Percentiles rank a stretch among this genome's conserved stretches.
These are phyloP conservation scores for Saturnispora sekii DNA, from an alignment of 805 yeast species.

Conservation along the genomic window DNA sequence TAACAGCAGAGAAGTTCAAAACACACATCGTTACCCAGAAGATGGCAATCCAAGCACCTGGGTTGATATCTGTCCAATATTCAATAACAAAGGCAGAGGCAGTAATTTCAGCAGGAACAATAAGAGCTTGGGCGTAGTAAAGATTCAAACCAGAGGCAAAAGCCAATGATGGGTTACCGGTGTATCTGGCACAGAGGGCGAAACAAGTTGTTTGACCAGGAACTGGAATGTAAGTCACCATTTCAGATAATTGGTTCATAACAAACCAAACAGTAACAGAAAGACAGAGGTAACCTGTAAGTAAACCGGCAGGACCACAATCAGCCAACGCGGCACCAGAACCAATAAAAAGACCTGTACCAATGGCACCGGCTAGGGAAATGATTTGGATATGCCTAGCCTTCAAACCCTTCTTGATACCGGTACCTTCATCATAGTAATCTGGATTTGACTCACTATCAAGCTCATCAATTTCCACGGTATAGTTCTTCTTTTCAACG, in stretches of 20 bases:
- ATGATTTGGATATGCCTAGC: constrained; percentile 50
- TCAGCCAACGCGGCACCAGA: constrained; percentile 33
- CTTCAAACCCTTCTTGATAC: constrained; percentile 34
- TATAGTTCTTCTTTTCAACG: constrained; percentile 1
- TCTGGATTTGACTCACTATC: constrained; percentile 1
- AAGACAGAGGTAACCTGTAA: constrained; percentile 53
- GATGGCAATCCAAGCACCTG: constrained; percentile 51
- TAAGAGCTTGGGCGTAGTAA: constrained; percentile 23
- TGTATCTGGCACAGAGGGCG: constrained; percentile 22
- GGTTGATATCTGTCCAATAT: constrained; percentile 44
- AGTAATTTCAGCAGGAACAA: constrained; percentile 41
- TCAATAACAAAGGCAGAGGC: constrained; percentile 53
- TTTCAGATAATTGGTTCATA: constrained; percentile 55
- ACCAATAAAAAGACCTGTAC: constrained; percentile 50
- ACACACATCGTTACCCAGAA: constrained; percentile 37
- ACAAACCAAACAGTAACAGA: constrained; percentile 57
- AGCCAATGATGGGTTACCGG: constrained; percentile 21
- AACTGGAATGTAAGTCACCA: constrained; percentile 51
- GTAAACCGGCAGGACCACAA: constrained; percentile 29
- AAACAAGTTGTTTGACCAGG: constrained; percentile 37
- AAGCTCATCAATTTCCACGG: constrained; percentile 5
- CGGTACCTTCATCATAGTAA: constrained; percentile 3
- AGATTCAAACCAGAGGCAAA: constrained; percentile 32
- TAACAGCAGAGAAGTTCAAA: constrained; percentile 38
- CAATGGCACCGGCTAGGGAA: constrained; percentile 65